phyloP scores from a whole-genome alignment of 441 rosid genomes.

The Aleurites moluccanus region DNA sequence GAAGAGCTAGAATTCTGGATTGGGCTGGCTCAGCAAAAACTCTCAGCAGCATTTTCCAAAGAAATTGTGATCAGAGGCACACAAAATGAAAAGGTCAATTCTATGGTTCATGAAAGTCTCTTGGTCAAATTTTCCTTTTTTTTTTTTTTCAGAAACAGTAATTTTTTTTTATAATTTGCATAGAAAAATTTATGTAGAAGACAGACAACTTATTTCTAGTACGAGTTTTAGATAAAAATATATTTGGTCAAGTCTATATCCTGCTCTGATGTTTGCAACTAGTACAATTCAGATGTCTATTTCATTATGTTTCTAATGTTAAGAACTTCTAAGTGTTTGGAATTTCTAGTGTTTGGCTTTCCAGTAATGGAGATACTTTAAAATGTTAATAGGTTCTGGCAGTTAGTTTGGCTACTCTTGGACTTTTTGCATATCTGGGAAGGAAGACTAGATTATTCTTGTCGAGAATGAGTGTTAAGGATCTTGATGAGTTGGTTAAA shows the following conservation, averaged over 20 bases:
- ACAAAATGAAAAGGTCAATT: slow-evolving; percentile 40
- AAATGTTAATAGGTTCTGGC: slow-evolving; percentile 44
- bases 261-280: not conserved
- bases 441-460: slow-evolving; percentile 53
- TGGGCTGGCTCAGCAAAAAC: slow-evolving; percentile 65
- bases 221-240: not conserved
- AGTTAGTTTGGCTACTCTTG: slow-evolving; percentile 60
- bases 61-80: slow-evolving; percentile 34
- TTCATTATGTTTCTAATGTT: not conserved
- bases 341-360: not conserved
- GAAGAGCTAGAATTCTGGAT: slow-evolving; percentile 77
- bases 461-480: slow-evolving; percentile 48
- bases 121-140: not conserved
- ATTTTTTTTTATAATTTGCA: not conserved
- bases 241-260: not conserved
- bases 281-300: not conserved
- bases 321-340: not conserved
- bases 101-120: slow-evolving; percentile 5
- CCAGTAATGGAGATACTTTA: not conserved
- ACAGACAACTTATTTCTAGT: not conserved
- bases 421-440: slow-evolving; percentile 70
- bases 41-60: slow-evolving; percentile 45
- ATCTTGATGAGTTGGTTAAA: slow-evolving; percentile 55
- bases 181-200: not conserved
- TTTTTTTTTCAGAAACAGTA: not conserved